A percentile compares a stretch with the other conserved stretches of the same genome.
Conservation (phyloP, 2,329 filamentous ascomycete genomes). For the Apiospora phragmitis region DNA sequence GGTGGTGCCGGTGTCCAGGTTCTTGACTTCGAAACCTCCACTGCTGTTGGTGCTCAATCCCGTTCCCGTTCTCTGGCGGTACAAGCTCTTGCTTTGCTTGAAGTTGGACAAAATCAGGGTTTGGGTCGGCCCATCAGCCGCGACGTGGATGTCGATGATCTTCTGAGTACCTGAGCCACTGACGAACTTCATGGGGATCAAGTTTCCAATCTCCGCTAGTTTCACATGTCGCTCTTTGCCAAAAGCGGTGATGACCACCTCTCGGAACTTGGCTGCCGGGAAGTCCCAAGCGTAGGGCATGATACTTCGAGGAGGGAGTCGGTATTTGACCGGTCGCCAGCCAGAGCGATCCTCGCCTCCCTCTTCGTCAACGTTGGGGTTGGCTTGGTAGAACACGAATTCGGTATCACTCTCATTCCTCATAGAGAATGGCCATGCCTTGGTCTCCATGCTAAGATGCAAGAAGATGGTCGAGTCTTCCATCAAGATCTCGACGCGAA, state of each 20-base stretch:
- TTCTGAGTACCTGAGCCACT: constrained; percentile 69
- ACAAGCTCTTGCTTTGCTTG: constrained; percentile 88
- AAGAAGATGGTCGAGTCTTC: constrained; percentile 93
- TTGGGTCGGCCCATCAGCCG: constrained; percentile 92
- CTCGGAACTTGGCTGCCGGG: constrained; percentile 93
- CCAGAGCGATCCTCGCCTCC: constrained; percentile 80
- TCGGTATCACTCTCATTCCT: constrained; percentile 96
- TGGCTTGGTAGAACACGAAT: constrained; percentile 93
- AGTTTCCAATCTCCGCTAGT: constrained; percentile 92
- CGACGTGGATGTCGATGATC: constrained; percentile 95
- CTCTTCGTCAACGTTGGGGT: constrained; percentile 91
- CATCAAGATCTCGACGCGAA: constrained; percentile 86
- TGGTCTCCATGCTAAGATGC: constrained; percentile 84
- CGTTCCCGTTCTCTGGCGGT: constrained; percentile 60
- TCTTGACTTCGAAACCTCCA: constrained; percentile 89
- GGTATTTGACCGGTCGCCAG: constrained; percentile 91
- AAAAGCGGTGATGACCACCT: constrained; percentile 79
- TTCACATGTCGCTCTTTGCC: constrained; percentile 89
- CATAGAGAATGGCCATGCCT: constrained; percentile 98
- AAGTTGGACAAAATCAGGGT: constrained; percentile 94
- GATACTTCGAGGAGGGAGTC: constrained; percentile 89
- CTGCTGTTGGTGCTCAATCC: constrained; percentile 53
- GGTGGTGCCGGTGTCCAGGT: constrained; percentile 81
- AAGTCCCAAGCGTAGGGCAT: constrained; percentile 99
- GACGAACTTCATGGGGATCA: constrained; percentile 89